A percentile compares a stretch with the other conserved stretches of the same genome.
Conservation (phyloP, 2,329 filamentous ascomycete species). For the Myriosclerotinia duriaeana region DNA sequence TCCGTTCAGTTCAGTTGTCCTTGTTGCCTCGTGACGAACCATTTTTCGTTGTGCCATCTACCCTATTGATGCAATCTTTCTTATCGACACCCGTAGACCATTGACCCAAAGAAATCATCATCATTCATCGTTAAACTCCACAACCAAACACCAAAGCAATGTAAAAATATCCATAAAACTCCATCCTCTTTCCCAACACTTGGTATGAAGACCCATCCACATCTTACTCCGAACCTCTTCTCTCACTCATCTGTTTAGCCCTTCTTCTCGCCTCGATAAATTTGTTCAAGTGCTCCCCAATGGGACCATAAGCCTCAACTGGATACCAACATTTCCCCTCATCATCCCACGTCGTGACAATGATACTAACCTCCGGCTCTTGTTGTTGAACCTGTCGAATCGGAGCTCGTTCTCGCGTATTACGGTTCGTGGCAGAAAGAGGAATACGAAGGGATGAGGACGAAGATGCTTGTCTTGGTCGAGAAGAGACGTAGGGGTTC, state of each 20-base stretch:
- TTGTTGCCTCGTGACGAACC: constrained; percentile 17
- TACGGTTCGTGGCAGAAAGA: constrained; percentile 4
- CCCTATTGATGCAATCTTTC: constrained; percentile 13
- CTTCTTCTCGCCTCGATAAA: constrained; percentile 23
- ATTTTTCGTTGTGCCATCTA: constrained; percentile 11
- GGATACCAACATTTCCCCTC: constrained; percentile 25
- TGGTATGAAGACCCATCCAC: constrained; percentile 11
- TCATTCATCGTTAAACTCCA: constrained; percentile 12
- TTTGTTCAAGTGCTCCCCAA: constrained; percentile 23
- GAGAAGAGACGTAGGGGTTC: constrained; percentile 6
- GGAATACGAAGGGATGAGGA: constrained; percentile 18
- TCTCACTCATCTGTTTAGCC: constrained; percentile 18
- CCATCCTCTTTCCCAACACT: constrained; percentile 21
- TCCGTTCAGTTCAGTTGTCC: constrained; percentile 12
- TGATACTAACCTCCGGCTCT: constrained; percentile 25
- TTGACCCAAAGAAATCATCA: constrained; percentile 14
- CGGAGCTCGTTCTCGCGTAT: constrained; percentile 19
- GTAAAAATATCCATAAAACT: constrained; percentile 1
- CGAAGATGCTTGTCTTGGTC: constrained; percentile 18
- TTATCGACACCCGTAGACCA: background rate
- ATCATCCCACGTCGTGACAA: constrained; percentile 26
- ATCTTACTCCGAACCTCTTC: background rate
- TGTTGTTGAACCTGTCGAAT: constrained; percentile 20
- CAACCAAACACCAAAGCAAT: background rate
- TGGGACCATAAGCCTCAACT: constrained; percentile 24